These are phyloP conservation scores for Sporothrix variecibatus DNA, from an alignment of 2,329 filamentous ascomycete species.

Conservation along the genomic window DNA sequence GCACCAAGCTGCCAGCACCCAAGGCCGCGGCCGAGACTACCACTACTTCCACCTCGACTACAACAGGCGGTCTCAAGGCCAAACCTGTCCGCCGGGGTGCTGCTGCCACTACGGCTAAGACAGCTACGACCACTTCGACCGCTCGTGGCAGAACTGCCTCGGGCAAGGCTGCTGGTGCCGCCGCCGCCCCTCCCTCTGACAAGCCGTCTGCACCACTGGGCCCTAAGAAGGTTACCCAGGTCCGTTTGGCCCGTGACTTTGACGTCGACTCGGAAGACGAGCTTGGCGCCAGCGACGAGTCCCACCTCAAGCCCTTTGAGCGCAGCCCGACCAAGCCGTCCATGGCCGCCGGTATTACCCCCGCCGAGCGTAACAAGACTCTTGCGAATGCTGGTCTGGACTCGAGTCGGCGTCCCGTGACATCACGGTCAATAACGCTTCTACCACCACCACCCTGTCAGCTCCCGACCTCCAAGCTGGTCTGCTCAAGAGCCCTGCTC, in stretches of 20 bases:
- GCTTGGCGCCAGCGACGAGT: constrained; percentile 54
- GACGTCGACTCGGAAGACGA: constrained; percentile 61
- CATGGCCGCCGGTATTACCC: constrained; percentile 38
- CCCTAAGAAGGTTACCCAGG: constrained; percentile 65
- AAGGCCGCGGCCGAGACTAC: constrained; percentile 38
- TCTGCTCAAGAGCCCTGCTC: constrained; percentile 57
- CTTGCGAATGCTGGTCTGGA: constrained; percentile 23
- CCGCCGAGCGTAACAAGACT: constrained; percentile 18
- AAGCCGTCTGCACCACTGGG: constrained; percentile 53
- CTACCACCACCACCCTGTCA: neutral
- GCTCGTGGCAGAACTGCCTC: constrained; percentile 22
- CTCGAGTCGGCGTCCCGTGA: constrained; percentile 18
- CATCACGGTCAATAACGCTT: constrained; percentile 33
- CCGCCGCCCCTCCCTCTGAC: constrained; percentile 21
- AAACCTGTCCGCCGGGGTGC: constrained; percentile 32
- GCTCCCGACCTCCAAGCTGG: constrained; percentile 42
- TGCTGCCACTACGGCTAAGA: constrained; percentile 31
- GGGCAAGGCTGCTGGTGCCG: constrained; percentile 29
- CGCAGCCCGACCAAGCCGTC: constrained; percentile 58
- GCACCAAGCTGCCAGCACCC: constrained; percentile 22
- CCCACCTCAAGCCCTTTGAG: constrained; percentile 54
- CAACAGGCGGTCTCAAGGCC: constrained; percentile 39
- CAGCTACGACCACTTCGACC: neutral
- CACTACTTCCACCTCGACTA: constrained; percentile 21
- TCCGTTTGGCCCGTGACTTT: constrained; percentile 46